Evolutionary conservation across 306 rosid species (phyloP).

Genomic region (Myrica gale): DNA sequence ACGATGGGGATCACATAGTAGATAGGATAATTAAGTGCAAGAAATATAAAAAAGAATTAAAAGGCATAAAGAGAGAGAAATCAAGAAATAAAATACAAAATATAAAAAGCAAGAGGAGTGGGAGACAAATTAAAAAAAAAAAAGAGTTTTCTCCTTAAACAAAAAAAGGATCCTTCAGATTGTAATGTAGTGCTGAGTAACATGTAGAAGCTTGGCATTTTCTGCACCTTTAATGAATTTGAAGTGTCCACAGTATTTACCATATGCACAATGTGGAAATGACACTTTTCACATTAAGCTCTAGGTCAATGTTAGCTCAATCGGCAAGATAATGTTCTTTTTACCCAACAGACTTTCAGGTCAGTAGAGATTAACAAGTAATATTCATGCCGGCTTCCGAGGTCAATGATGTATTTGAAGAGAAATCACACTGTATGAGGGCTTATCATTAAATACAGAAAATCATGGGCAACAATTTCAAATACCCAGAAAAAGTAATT

Average conservation of each 20-base stretch:
- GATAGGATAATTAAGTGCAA: background rate
- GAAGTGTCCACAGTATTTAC: background rate
- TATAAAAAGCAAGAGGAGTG: no score
- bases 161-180: no score
- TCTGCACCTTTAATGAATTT: background rate
- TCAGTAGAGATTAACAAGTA: background rate
- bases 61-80: no score
- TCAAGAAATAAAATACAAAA: no score
- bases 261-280: background rate
- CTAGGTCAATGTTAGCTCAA: background rate
- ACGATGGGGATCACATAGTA: background rate
- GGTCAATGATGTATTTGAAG: background rate
- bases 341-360: background rate
- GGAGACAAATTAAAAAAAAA: no score
- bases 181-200: no score
- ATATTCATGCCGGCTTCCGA: background rate
- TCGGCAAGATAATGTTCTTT: background rate
- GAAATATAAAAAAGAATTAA: no score
- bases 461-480: slow-evolving; percentile 6
- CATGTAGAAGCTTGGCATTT: no score
- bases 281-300: background rate
- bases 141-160: no score
- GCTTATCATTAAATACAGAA: background rate
- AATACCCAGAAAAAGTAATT: slow-evolving; percentile 1
- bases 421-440: background rate